phyloP scores from a whole-genome alignment of 73 alveolate species.

The Symbiodinium pilosum region DNA sequence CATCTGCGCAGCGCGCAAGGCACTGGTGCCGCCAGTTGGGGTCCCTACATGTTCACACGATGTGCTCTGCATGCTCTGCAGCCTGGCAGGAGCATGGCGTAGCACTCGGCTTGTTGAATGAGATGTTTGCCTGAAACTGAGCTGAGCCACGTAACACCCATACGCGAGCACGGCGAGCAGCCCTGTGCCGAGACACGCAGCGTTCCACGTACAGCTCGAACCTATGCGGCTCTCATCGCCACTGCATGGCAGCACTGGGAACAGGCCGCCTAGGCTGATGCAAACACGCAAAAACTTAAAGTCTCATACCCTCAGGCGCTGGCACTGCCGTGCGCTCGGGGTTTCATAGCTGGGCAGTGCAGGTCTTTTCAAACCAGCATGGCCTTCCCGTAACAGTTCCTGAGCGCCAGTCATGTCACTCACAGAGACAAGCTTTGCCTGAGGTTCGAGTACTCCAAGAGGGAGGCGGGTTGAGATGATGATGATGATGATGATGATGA shows the following conservation, averaged over 20 bases:
- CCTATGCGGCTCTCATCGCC: conserved; percentile 3
- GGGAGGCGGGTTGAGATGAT: not conserved
- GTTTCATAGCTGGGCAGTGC: not conserved
- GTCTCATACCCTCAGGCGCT: not conserved
- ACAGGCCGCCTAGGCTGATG: no score
- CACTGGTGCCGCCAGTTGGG: not conserved
- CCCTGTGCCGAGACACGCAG: not conserved
- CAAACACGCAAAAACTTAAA: no score
- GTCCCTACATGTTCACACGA: no score
- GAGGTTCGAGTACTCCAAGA: conserved; percentile 3
- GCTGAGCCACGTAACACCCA: not conserved
- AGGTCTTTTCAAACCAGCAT: not conserved
- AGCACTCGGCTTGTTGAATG: not conserved
- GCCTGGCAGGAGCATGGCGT: not conserved
- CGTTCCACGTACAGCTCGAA: not conserved
- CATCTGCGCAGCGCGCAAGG: not conserved
- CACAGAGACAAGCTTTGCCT: no score
- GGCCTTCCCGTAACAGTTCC: not conserved
- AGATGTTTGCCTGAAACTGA: not conserved
- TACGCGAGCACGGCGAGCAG: not conserved
- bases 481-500: no score
- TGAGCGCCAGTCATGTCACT: no score
- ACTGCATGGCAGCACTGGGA: conserved; percentile 5
- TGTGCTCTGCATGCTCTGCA: no score
- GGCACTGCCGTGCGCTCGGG: not conserved